Evolutionary conservation across 805 yeast genomes (phyloP), one percentile per base, ranked within the genome.

Genomic region (Geotrichum ghanense): DNA sequence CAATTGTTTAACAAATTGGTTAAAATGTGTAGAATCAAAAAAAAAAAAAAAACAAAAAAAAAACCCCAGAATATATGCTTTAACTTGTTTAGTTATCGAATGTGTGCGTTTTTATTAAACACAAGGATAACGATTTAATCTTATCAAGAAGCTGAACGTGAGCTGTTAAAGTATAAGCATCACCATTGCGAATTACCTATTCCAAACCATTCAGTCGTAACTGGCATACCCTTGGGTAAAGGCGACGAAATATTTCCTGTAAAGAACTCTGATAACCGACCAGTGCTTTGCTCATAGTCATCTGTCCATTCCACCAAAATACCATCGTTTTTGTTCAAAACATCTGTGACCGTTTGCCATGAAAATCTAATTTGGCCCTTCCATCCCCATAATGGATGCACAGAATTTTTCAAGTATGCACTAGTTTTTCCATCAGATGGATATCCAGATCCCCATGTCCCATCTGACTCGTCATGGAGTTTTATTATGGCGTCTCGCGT

Each of bases 301-400:
- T 73, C 78, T 45, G 74, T 78, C 79, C 90, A 87, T 17, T 74
- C 72, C 46, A 87, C 76, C 1, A 68, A 68, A 0, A 72, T 65
- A 3, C 76, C 78, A 0, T 72, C 73, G 41, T 71, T 67, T 37
- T 71, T 74, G 10, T 70, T 71, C 35, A 90, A 63, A 31, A 84
- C 70, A 51, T 86, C 94, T 53, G 76, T 78, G 1, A 95, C 78
- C 0, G 98, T 92, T 56, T 86, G 92, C 99, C 99, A 92, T 34
- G 95, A 86, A 57, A 81, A 92, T 44, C 99, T 67, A 6, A 83
- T 76, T 7, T 83, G 74, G 4, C 69, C 64, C 45, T 78, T 73
- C 97, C 97, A 92, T 0, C 97, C 97, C 64, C 85, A 85, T 12
- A 90, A 68, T 12, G 73, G 74, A 59, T 86, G 85, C 23, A 84